A percentile compares a stretch with the other conserved stretches of the same genome.
phyloP scores from a whole-genome alignment of 768 basidiomycete genomes.

The Hericium alpestre region DNA sequence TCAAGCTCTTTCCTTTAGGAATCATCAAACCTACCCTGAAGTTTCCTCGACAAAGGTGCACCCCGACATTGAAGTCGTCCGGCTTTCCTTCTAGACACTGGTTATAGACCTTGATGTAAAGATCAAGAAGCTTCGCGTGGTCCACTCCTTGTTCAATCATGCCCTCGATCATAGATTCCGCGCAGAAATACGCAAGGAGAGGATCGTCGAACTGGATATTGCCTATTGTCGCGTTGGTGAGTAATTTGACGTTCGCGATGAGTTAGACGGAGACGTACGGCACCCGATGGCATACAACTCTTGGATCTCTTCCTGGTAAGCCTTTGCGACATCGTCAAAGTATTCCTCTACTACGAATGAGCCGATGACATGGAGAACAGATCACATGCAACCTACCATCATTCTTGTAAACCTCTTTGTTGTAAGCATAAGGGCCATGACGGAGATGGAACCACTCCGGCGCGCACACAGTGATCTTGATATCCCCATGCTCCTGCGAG shows the following conservation, averaged over 20 bases:
- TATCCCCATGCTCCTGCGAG: slow-evolving; percentile 47
- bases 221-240: slow-evolving; percentile 1
- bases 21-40: slow-evolving; percentile 13
- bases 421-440: slow-evolving; percentile 54
- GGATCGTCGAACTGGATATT: slow-evolving; percentile 40
- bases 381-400: slow-evolving; percentile 31
- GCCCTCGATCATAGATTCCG: slow-evolving; percentile 39
- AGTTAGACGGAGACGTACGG: slow-evolving; percentile 7
- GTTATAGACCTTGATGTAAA: slow-evolving; percentile 56
- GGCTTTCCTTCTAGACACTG: slow-evolving; percentile 42
- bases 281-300: slow-evolving; percentile 35
- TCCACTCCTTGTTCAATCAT: slow-evolving; percentile 55
- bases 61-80: slow-evolving; percentile 39
- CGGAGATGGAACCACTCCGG: slow-evolving; percentile 66
- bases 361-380: neutral
- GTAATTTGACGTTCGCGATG: too few species aligned
- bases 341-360: slow-evolving; percentile 25
- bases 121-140: slow-evolving; percentile 52
- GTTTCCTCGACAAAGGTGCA: slow-evolving; percentile 51
- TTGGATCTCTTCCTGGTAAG: slow-evolving; percentile 35
- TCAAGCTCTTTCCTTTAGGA: neutral
- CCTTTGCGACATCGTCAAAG: slow-evolving; percentile 37
- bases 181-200: slow-evolving; percentile 53
- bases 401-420: slow-evolving; percentile 45
- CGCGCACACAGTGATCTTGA: slow-evolving; percentile 64